Percentiles rank a stretch among this genome's conserved stretches.
Conservation (phyloP, 1,139 yeast species). For the Yamadazyma kanchanaburiensis region DNA sequence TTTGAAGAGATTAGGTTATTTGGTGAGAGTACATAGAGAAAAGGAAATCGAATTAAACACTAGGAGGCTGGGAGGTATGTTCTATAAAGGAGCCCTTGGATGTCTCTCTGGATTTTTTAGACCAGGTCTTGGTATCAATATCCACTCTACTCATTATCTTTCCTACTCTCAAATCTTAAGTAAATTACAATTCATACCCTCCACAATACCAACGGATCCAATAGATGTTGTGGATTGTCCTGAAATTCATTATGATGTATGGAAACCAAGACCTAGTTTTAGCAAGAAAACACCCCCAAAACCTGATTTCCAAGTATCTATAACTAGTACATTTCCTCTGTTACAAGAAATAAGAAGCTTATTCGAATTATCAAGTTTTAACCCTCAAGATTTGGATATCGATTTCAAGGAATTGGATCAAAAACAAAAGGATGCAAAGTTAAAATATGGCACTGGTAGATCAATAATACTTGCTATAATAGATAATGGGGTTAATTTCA, state of each 20-base stretch:
- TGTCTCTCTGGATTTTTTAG: background rate
- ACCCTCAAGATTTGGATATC: conserved; percentile 15
- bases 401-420: conserved; percentile 15
- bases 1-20: conserved; percentile 76
- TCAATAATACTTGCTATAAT: conserved; percentile 61
- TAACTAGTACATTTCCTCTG: conserved; percentile 55
- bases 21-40: conserved; percentile 43
- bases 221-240: too few species aligned
- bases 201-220: conserved; percentile 16
- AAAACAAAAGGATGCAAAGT: conserved; percentile 23
- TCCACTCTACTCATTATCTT: conserved; percentile 29
- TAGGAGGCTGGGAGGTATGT: background rate
- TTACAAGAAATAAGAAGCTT: conserved; percentile 32
- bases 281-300: conserved; percentile 57
- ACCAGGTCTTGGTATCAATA: conserved; percentile 8
- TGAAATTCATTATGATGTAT: conserved; percentile 55
- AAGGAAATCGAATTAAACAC: background rate
- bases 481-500: conserved; percentile 72
- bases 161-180: conserved; percentile 36
- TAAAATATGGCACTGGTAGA: conserved; percentile 44
- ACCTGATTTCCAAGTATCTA: conserved; percentile 75
- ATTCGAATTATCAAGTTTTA: conserved; percentile 16
- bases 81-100: background rate
- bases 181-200: conserved; percentile 33
- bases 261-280: conserved; percentile 80